Evolutionary conservation across 2,329 filamentous ascomycete species (phyloP), one percentile per base, ranked within the genome.

Genomic region (Akanthomyces muscarius): DNA sequence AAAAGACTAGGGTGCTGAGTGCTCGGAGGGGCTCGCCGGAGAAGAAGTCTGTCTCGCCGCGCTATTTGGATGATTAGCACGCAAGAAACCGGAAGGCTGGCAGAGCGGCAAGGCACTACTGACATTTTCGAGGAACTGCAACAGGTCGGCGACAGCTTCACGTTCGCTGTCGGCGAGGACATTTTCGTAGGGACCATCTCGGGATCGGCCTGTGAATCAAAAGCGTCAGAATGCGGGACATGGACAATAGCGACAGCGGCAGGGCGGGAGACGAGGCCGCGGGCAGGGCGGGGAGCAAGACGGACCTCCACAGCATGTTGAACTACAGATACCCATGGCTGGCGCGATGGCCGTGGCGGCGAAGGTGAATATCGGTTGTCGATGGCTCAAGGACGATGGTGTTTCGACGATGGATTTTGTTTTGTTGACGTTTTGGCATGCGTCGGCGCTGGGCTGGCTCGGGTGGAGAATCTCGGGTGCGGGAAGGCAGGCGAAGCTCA

Each of bases 41-140:
- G 79, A 99, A 99, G 86, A 99, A 99, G 77, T 99, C 94, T 71
- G 93, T 98, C 76, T 99, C 95, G 73, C 89, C 90, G 74, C 95
- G 89, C 95, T 97, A 75, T 65, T 65, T 64, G 56, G 55, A 81
- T 73, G 64, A 64, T 62, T 36, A 47, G 57, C 16, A 47, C 47
- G 16, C 28, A 38, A 28, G 28, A 64, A 28, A 38, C 50, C 45
- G 38, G 51, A 28, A 28, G 33, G 50, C 42, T 48, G 50, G 54
- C 56, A 62, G 60, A 61, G 54, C 51, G 8, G 36, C 33, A 18
- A 33, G 33, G 44, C 14, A 33, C 38, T 33, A 80, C 86, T 67
- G 81, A 98, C 95, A 75, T 98, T 97, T 79, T 99, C 95, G 68
- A 99, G 88, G 76, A 96, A 98, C 75, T 94, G 91, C 21, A 99